Conservation (phyloP, 148 eudicot genomes). For the Rheum nobile region DNA sequence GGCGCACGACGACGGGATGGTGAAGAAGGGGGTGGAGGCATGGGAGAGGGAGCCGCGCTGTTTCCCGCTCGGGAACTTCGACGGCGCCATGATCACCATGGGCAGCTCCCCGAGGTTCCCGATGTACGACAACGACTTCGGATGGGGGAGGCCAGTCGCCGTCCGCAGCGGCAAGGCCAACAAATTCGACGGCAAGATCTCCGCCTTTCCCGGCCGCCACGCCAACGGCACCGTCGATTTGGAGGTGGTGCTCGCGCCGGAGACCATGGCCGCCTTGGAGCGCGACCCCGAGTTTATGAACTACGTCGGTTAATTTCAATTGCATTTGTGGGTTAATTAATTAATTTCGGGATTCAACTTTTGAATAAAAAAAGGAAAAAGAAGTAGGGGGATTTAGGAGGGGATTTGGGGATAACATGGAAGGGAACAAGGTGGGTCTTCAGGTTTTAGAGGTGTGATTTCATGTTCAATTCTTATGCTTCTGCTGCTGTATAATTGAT, state of each 20-base stretch:
- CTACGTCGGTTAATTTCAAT: constrained; percentile 15
- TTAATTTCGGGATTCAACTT: neutral
- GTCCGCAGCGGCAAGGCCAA: constrained; percentile 70
- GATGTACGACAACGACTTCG: constrained; percentile 78
- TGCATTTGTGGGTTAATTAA: too few species aligned
- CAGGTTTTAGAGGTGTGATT: constrained; percentile 1
- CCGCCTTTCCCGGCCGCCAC: constrained; percentile 72
- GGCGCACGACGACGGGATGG: constrained; percentile 35
- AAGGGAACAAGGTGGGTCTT: constrained; percentile 1
- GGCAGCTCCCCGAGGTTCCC: constrained; percentile 89
- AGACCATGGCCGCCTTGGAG: constrained; percentile 53
- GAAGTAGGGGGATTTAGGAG: neutral
- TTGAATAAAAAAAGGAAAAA: neutral
- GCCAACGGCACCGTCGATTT: constrained; percentile 67
- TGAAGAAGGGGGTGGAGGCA: constrained; percentile 30
- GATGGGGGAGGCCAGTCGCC: constrained; percentile 75
- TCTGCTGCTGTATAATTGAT: neutral
- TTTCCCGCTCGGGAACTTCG: constrained; percentile 73
- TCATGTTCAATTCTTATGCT: neutral
- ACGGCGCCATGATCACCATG: constrained; percentile 82
- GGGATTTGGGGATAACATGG: neutral
- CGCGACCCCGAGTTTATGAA: constrained; percentile 69
- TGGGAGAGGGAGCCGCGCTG: constrained; percentile 77
- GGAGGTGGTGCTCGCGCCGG: constrained; percentile 60
- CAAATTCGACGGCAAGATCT: constrained; percentile 78